These are phyloP conservation scores for Pyrus hybrid DNA, from an alignment of 331 rosid genomes.

Conservation along the genomic window DNA sequence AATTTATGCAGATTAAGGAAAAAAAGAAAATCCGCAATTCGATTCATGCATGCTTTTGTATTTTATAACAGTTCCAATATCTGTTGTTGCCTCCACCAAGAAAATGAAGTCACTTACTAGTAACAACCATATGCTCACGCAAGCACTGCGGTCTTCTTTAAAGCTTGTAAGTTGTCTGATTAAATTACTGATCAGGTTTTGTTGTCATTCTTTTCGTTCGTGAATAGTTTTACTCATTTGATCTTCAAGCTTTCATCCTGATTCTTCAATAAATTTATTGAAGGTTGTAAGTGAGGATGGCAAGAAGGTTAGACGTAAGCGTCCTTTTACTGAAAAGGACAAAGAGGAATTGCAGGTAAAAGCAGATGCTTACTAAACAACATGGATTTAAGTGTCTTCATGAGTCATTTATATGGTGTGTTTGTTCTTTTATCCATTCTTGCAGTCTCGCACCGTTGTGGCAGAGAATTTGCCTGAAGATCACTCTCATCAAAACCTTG, in stretches of 20 bases:
- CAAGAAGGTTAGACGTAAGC: constrained; percentile 78
- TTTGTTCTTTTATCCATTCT: constrained; percentile 4
- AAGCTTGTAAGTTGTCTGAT: constrained; percentile 62
- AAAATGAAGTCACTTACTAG: constrained; percentile 63
- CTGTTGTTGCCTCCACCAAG: constrained; percentile 67
- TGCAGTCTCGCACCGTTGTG: constrained; percentile 83
- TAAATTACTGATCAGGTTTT: not conserved
- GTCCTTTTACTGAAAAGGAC: constrained; percentile 73
- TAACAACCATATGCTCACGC: constrained; percentile 50
- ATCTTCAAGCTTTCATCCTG: not conserved
- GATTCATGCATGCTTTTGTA: not conserved
- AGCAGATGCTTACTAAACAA: not conserved
- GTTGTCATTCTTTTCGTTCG: not conserved
- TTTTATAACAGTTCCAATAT: constrained; percentile 56
- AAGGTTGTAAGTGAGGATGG: constrained; percentile 79
- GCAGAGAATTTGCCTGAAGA: constrained; percentile 94
- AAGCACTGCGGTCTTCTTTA: constrained; percentile 69
- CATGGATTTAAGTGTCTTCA: not conserved
- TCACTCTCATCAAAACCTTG: constrained; percentile 91
- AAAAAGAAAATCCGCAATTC: not conserved
- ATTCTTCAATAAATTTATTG: not conserved
- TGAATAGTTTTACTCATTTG: not conserved
- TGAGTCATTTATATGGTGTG: not conserved
- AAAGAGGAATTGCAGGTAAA: constrained; percentile 82
- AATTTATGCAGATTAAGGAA: not conserved